Conservation (phyloP, 805 yeast species). For the Hanseniaspora pseudoguilliermondii region DNA sequence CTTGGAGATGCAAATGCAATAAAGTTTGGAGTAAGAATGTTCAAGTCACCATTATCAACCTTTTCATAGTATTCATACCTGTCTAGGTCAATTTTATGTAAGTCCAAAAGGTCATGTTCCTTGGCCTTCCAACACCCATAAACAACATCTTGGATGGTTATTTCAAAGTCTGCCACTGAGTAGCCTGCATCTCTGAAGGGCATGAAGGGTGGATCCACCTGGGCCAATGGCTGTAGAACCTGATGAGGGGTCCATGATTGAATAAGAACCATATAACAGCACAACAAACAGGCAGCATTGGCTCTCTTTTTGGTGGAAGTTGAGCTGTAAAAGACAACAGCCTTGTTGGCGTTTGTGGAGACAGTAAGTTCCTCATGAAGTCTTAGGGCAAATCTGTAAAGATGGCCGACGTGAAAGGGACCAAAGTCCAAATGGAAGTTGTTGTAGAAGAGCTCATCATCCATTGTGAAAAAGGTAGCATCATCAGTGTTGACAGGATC, state of each 20-base stretch:
- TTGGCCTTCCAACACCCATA: conserved; percentile 98
- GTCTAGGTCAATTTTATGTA: conserved; percentile 76
- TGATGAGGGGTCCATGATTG: conserved; percentile 98
- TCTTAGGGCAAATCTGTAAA: conserved; percentile 89
- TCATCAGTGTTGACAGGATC: conserved; percentile 66
- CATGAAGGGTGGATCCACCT: conserved; percentile 85
- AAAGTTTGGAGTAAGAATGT: conserved; percentile 80
- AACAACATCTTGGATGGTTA: conserved; percentile 86
- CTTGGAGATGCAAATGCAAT: conserved; percentile 97
- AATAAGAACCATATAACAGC: conserved; percentile 88
- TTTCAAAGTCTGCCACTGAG: conserved; percentile 84
- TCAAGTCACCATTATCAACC: conserved; percentile 95
- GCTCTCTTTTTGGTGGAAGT: conserved; percentile 72
- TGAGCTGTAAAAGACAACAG: conserved; percentile 80
- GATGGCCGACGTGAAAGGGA: conserved; percentile 83
- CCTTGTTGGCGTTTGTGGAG: conserved; percentile 68
- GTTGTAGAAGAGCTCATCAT: conserved; percentile 82
- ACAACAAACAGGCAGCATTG: conserved; percentile 85
- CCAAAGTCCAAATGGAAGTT: conserved; percentile 96
- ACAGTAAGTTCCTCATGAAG: conserved; percentile 85
- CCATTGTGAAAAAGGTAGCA: conserved; percentile 78
- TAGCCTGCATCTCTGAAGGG: conserved; percentile 96
- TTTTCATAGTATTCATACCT: conserved; percentile 89
- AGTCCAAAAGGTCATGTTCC: conserved; percentile 75
- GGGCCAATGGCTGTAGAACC: conserved; percentile 86